A percentile compares a stretch with the other conserved stretches of the same genome.
Evolutionary conservation across 2,329 filamentous ascomycete genomes (phyloP).

Genomic region (Aspergillus viridinutans): DNA sequence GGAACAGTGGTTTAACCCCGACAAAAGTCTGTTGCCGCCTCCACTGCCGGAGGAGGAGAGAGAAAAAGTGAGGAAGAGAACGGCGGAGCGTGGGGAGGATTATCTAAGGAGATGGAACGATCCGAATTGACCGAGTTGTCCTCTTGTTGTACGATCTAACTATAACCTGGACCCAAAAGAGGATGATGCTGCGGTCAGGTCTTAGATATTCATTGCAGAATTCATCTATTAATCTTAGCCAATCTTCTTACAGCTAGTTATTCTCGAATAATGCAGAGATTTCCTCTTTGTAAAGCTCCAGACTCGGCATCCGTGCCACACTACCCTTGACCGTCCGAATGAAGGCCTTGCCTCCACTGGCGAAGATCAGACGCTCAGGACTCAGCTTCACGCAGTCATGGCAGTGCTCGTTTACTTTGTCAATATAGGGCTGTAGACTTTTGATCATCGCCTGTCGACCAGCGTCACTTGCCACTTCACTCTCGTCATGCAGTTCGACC

Average conservation of each 20-base stretch:
- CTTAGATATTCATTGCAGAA: too few species aligned
- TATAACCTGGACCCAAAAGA: too few species aligned
- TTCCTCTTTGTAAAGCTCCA: slow-evolving; percentile 12
- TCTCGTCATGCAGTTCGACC: slow-evolving; percentile 10
- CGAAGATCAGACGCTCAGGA: slow-evolving; percentile 12
- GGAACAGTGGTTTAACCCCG: too few species aligned
- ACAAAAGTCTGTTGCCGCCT: too few species aligned
- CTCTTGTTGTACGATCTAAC: too few species aligned
- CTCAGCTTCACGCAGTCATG: slow-evolving; percentile 18
- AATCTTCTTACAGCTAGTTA: background rate
- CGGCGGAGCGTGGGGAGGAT: too few species aligned
- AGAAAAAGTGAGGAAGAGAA: too few species aligned
- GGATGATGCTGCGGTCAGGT: too few species aligned
- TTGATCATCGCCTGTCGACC: background rate
- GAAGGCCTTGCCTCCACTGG: slow-evolving; percentile 15
- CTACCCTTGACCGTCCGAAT: slow-evolving; percentile 16
- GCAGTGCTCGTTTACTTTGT: slow-evolving; percentile 12
- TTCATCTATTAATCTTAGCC: background rate
- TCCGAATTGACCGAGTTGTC: too few species aligned
- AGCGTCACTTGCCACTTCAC: background rate
- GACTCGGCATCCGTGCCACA: slow-evolving; percentile 12
- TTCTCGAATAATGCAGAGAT: slow-evolving; percentile 9
- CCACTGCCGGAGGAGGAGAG: too few species aligned
- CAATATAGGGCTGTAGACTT: slow-evolving; percentile 15
- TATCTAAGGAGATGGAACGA: too few species aligned